phyloP scores from a whole-genome alignment of 768 basidiomycete species.

The Boletus vermiculosoides region DNA sequence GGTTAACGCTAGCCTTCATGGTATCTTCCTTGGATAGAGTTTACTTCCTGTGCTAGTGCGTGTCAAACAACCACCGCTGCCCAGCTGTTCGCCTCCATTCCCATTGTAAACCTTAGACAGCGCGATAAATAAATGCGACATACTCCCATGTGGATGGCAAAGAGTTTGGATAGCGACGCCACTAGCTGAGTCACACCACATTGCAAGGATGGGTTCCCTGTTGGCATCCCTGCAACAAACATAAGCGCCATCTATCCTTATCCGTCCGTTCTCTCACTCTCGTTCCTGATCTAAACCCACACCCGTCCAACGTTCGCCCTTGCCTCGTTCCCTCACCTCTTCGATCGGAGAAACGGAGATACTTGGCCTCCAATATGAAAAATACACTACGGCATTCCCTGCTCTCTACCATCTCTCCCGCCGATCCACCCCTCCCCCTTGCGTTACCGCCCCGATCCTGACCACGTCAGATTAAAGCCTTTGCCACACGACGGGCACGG shows the following conservation, averaged over 20 bases:
- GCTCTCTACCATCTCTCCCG: neutral
- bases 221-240: slow-evolving; percentile 9
- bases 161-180: neutral
- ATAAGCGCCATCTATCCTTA: slow-evolving; percentile 19
- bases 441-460: no score
- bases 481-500: no score
- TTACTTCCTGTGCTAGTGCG: neutral
- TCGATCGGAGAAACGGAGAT: slow-evolving; percentile 25
- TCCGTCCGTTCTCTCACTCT: slow-evolving; percentile 1
- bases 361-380: slow-evolving; percentile 13
- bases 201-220: neutral
- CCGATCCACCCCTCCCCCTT: neutral
- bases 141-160: neutral
- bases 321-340: neutral
- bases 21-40: neutral
- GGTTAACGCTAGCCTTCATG: no score
- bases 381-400: neutral
- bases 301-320: neutral
- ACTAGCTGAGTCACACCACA: neutral
- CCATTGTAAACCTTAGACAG: no score
- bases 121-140: neutral
- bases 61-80: neutral
- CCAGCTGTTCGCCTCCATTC: neutral
- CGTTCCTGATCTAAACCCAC: slow-evolving; percentile 18
- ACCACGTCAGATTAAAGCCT: no score